These are phyloP conservation scores for Microbotryomycetes sp. DNA, from an alignment of 1,284 basidiomycete genomes.

Conservation along the genomic window DNA sequence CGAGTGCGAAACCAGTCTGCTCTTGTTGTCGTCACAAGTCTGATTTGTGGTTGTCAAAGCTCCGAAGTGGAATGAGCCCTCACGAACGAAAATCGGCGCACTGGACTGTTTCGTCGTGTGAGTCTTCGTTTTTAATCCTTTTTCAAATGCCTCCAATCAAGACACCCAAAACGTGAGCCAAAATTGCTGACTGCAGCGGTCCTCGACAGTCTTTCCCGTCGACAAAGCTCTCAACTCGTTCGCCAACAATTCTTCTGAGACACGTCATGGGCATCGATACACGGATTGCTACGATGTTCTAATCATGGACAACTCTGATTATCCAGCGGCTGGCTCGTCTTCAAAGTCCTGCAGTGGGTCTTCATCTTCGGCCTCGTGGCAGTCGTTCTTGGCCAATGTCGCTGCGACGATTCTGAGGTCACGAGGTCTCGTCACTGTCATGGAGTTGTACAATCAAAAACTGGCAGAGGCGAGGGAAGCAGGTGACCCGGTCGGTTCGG, in stretches of 20 bases:
- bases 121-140: background rate
- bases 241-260: slow-evolving; percentile 22
- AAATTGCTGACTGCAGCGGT: background rate
- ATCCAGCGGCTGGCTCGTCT: background rate
- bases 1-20: no score
- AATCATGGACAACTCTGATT: slow-evolving; percentile 19
- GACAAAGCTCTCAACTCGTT: slow-evolving; percentile 19
- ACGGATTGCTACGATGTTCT: slow-evolving; percentile 18
- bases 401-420: slow-evolving; percentile 4
- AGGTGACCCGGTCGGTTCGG: slow-evolving; percentile 2
- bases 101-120: slow-evolving; percentile 26
- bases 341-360: slow-evolving; percentile 11
- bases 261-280: slow-evolving; percentile 20
- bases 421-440: background rate
- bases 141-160: background rate
- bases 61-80: slow-evolving; percentile 20
- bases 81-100: slow-evolving; percentile 27
- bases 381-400: slow-evolving; percentile 11
- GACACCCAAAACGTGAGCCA: no score
- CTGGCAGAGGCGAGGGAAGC: background rate
- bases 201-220: slow-evolving; percentile 15
- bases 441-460: slow-evolving; percentile 8
- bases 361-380: slow-evolving; percentile 1
- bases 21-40: background rate
- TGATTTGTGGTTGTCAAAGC: slow-evolving; percentile 14